These are phyloP conservation scores for Fusarium tjaetaba DNA, from an alignment of 2,329 filamentous ascomycete genomes.

Conservation along the genomic window DNA sequence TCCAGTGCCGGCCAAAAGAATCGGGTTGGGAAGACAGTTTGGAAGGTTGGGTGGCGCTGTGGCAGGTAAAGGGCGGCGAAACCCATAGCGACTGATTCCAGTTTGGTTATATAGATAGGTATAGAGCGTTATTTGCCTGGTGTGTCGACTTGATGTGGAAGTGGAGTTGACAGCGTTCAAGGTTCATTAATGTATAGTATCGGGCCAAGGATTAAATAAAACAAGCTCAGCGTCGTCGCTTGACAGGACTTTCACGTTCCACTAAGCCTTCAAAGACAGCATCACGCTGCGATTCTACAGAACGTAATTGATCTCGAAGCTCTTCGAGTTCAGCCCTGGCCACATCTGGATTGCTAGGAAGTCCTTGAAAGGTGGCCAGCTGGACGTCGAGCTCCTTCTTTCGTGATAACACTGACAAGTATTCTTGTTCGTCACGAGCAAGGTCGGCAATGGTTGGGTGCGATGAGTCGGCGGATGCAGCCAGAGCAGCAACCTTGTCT, in stretches of 20 bases:
- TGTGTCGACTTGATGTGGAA: conserved; percentile 1
- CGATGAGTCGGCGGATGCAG: conserved; percentile 47
- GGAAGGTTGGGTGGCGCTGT: conserved; percentile 78
- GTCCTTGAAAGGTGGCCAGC: conserved; percentile 72
- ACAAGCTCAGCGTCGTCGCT: conserved; percentile 46
- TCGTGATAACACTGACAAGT: conserved; percentile 64
- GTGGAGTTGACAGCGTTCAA: not conserved
- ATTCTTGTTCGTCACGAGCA: conserved; percentile 65
- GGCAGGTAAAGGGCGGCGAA: conserved; percentile 68
- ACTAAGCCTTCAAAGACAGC: conserved; percentile 78
- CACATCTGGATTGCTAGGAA: conserved; percentile 76
- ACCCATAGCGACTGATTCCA: conserved; percentile 33
- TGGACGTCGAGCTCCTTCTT: conserved; percentile 70
- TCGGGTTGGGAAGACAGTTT: conserved; percentile 73
- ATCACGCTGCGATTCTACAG: conserved; percentile 72
- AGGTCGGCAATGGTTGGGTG: conserved; percentile 67
- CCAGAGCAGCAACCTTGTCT: conserved; percentile 60
- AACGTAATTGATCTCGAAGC: conserved; percentile 70
- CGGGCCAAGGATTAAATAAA: conserved; percentile 13
- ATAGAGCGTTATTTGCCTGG: conserved; percentile 14
- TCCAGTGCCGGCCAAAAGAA: conserved; percentile 64
- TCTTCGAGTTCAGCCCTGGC: conserved; percentile 77
- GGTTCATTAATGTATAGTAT: conserved; percentile 35
- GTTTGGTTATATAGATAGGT: conserved; percentile 12
- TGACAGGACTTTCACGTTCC: conserved; percentile 66